Evolutionary conservation across 2,329 filamentous ascomycete genomes (phyloP).

Genomic region (Colletotrichum tropicale): DNA sequence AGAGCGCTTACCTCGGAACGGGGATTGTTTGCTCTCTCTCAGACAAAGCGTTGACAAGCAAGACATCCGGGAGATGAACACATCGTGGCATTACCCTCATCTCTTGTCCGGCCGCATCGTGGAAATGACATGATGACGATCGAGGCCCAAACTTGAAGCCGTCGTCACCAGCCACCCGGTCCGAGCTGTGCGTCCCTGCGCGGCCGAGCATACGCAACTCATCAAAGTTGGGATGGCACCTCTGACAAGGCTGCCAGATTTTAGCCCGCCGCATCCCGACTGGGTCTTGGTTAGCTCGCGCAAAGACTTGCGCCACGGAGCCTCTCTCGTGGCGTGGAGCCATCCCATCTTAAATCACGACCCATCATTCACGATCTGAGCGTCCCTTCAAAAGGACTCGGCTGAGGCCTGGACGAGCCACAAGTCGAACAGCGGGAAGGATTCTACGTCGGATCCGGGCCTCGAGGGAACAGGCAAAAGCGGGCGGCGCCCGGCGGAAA

Average conservation of each 20-base stretch:
- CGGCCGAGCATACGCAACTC: not conserved
- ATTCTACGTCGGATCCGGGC: not conserved
- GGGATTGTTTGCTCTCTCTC: not conserved
- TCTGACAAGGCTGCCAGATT: constrained; percentile 13
- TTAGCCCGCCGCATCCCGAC: not conserved
- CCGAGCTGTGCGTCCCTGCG: not conserved
- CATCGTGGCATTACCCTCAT: not conserved
- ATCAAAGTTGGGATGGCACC: constrained; percentile 12
- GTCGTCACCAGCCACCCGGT: constrained; percentile 8
- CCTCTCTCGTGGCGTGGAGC: not conserved
- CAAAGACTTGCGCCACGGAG: not conserved
- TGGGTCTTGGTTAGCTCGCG: not conserved
- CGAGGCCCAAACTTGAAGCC: not conserved
- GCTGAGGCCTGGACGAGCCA: not conserved
- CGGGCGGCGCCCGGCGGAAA: not conserved
- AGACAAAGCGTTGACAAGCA: not conserved
- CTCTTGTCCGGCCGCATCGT: not conserved
- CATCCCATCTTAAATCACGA: not conserved
- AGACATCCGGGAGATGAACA: constrained; percentile 1
- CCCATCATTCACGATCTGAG: not conserved
- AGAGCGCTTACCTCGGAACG: not conserved
- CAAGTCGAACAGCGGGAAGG: not conserved
- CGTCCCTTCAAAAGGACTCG: not conserved
- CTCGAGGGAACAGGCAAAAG: not conserved
- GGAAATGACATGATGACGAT: not conserved